Conservation (phyloP, 176 grass and related monocot species). For the Microstegium vimineum region DNA sequence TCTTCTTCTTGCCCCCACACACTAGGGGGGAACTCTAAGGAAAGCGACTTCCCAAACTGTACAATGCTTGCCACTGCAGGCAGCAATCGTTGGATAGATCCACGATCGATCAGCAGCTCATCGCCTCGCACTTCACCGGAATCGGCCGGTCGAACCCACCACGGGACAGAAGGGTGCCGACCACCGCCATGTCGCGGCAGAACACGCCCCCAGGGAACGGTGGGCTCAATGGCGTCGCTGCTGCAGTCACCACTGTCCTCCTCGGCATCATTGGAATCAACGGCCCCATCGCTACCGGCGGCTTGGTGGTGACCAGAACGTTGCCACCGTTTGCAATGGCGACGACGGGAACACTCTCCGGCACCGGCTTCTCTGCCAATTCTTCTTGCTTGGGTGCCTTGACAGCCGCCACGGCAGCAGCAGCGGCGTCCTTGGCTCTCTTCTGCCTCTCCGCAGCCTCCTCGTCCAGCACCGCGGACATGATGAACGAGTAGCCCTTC, state of each 20-base stretch:
- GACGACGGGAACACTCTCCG: background rate
- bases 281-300: background rate
- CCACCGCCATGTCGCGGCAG: slow-evolving; percentile 87
- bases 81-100: no score
- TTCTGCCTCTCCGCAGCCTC: slow-evolving; percentile 53
- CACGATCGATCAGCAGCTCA: slow-evolving; percentile 63
- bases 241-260: background rate
- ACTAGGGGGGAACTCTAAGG: background rate
- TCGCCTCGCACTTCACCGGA: slow-evolving; percentile 69
- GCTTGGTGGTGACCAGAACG: background rate
- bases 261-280: background rate
- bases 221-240: slow-evolving; percentile 13
- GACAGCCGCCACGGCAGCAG: background rate
- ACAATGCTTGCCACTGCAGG: no score
- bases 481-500: slow-evolving; percentile 72
- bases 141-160: slow-evolving; percentile 45
- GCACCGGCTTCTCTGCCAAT: background rate
- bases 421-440: slow-evolving; percentile 33
- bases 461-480: slow-evolving; percentile 42
- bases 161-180: slow-evolving; percentile 57
- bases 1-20: background rate
- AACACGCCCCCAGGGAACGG: slow-evolving; percentile 75
- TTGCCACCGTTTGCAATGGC: background rate
- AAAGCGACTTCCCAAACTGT: background rate
- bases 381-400: background rate